Evolutionary conservation across 139 green algal genomes (phyloP).

Genomic region (Tetraselmis striata): DNA sequence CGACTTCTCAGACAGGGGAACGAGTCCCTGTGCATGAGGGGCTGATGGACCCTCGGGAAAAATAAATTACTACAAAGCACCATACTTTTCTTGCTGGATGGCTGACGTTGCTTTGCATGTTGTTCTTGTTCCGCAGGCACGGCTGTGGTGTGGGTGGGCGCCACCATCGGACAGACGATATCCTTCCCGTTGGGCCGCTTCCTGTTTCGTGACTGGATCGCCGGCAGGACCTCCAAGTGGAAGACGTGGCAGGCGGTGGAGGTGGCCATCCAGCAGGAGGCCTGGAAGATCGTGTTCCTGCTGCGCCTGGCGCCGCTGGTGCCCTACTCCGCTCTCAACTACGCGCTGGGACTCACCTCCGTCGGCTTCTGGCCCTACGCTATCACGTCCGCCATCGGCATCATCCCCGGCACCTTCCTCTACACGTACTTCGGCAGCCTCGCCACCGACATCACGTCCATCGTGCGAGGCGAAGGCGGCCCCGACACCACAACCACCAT

Average conservation of each 20-base stretch:
- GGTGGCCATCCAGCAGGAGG: not conserved
- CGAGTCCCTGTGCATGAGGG: too few relatives aligned
- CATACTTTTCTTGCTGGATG: too few relatives aligned
- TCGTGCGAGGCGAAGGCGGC: conserved; percentile 12
- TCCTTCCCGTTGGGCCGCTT: not conserved
- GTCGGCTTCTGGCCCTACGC: conserved; percentile 34
- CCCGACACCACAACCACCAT: conserved; percentile 2
- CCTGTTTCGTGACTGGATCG: not conserved
- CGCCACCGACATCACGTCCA: conserved; percentile 18
- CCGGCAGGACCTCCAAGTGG: not conserved
- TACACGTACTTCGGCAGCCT: conserved; percentile 26
- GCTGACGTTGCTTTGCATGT: too few relatives aligned
- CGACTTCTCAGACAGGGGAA: too few relatives aligned
- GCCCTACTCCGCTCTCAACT: conserved; percentile 4
- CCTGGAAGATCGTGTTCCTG: conserved; percentile 8
- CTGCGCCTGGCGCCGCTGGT: not conserved
- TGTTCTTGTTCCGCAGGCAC: not conserved
- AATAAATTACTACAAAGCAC: too few relatives aligned
- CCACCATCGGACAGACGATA: not conserved
- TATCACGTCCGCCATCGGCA: conserved; percentile 24
- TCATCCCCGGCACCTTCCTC: conserved; percentile 23
- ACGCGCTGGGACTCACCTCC: conserved; percentile 1
- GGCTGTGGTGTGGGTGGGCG: not conserved
- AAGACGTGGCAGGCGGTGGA: conserved; percentile 8
- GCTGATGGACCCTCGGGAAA: too few relatives aligned